Base-by-base conservation (phyloP, 225 moss, liverwort and hornwort genomes). In the Neckera pumila region DNA sequence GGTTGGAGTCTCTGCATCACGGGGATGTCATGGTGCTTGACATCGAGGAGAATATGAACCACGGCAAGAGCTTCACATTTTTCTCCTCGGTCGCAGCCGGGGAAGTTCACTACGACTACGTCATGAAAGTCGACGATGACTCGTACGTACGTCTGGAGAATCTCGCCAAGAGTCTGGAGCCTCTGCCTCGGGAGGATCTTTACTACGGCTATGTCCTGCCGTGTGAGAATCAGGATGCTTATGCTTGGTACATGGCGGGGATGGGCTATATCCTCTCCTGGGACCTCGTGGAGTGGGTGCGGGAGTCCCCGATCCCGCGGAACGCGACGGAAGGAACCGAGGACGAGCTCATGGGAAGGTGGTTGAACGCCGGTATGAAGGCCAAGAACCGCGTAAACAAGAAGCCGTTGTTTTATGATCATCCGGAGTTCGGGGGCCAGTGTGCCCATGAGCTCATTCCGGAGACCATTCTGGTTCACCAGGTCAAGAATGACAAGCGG, bases 111-210 rank as follows among this genome's bases (percentile, higher is more conserved):
- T 95, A 95, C 70, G 95, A 96, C 85, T 97, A 97, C 58, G 96
- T 97, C 36, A 97, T 97, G 97, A 97, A 97, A 83, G 85, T 93
- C 12, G 96, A 97, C 84, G 97, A 97, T 20, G 96, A 97, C 86
- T 95, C 97, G 12, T 97, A 97, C 82, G 89, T 96, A 8, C 92
- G 95, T 43, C 64, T 93, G 6, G 93, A 74, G 6, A 97, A 97
- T 73, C 90, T 96, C 6, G 97, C 89, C 1, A 87, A 53, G 62
- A 94, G 93, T 9, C 89, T 97, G 15, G 51, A 51, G 19, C 51
- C 75, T 12, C 87, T 94, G 21, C 86, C 95, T 22, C 88, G 96
- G 56, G 84, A 65, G 20, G 97, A 96, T 84, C 92, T 97, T 1
- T 97, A 97, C 61, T 96, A 96, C 43, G 95, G 96, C 33, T 96